phyloP scores from a whole-genome alignment of 345 rosid genomes.

The Citrus sinensis region DNA sequence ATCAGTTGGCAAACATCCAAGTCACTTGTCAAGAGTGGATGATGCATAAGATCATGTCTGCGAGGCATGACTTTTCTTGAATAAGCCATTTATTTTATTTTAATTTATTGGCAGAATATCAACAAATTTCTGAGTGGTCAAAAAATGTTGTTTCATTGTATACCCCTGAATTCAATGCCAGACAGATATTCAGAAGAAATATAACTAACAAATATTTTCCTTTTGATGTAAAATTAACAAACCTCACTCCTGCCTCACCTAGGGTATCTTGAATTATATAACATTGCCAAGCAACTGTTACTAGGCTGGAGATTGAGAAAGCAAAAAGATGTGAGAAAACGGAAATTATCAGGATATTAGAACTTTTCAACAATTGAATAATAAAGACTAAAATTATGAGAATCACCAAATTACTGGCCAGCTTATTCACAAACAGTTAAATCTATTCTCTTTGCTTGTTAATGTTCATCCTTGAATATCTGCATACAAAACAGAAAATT shows the following conservation, averaged over 20 bases:
- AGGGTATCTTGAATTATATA: neutral
- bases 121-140: neutral
- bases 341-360: neutral
- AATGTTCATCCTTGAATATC: slow-evolving; percentile 6
- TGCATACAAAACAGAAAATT: neutral
- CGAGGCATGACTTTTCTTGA: neutral
- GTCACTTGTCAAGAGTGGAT: neutral
- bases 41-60: neutral
- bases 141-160: neutral
- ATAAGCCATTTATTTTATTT: neutral
- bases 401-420: neutral
- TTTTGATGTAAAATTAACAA: neutral
- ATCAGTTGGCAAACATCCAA: neutral
- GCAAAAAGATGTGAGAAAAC: neutral
- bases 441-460: neutral
- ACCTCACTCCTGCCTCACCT: neutral
- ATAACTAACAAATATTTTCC: neutral
- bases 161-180: neutral
- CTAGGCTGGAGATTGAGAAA: neutral
- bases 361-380: neutral
- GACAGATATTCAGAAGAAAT: neutral
- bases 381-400: neutral
- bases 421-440: neutral
- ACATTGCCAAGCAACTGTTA: neutral
- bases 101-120: neutral